Base-by-base conservation (phyloP, 768 basidiomycete species). In the Suillus occidentalis region DNA sequence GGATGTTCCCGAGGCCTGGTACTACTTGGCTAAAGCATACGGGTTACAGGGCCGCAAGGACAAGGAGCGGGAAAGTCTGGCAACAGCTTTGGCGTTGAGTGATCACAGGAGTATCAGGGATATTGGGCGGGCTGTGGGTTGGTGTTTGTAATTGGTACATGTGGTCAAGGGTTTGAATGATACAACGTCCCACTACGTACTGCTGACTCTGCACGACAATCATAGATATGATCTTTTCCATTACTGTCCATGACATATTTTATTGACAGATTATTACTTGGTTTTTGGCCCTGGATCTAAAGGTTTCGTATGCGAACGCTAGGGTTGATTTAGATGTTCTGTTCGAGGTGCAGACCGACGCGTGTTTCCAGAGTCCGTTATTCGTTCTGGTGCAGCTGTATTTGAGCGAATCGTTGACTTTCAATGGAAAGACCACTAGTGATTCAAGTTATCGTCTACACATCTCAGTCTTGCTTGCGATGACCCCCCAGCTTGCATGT, bases 1-100 rank as follows among this genome's bases (percentile, higher is more conserved):
- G 95, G 90, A 97, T 73, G 85, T 91, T 2, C 87, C 95, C 0
- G 97, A 99, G 74, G 96, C 92, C 31, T 99, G 97, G 97, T 97
- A 91, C 75, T 92, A 88, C 74, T 83, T 99, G 16, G 92, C 89
- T 7, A 93, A 89, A 71, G 90, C 89, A 28, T 91, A 91, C 71
- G 87, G 89, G 57, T 72, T 88, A 68, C 93, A 92, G 71, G 89
- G 85, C 2, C 83, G 89, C 60, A 86, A 84, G 66, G 89, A 87
- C 60, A 81, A 86, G 59, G 91, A 92, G 71, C 81, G 85, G 62
- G 92, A 95, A 74, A 91, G 91, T 70, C 77, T 96, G 64, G 80
- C 78, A 53, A 86, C 80, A 68, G 94, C 95, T 20, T 74, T 97
- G 68, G 76, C 79, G 65, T 75, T 91, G 62, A 82, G 86, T 25